Base-by-base conservation (phyloP, 2,329 filamentous ascomycete species). In the Calonectria ilicicola region DNA sequence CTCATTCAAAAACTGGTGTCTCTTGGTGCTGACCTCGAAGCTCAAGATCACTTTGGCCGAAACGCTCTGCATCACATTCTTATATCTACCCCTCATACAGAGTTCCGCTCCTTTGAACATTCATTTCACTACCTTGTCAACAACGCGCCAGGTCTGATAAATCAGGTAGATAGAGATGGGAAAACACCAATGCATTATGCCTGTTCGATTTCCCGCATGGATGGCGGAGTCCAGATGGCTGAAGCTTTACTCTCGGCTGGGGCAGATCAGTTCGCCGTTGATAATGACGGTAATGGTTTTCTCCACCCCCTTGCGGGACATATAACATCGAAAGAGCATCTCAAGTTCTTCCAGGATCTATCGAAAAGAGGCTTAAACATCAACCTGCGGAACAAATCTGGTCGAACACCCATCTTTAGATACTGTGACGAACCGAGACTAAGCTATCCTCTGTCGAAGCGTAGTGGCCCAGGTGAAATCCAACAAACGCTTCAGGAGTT, bases 101-200 rank as follows among this genome's bases (percentile, higher is more conserved):
- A 9, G 2, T 65, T 40, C 19, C 3, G 8, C 19, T 1, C 9
- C 3, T 69, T 32, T n/a, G 26, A 51, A 1, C n/a, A 72, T 0
- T 69, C 73, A 4, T n/a, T 80, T 5, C 14, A 21, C 1, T 26
- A 73, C 14, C 15, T 74, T 3, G 10, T 78, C 1, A 12, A 47
- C 1, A 38, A 65, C 2, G 68, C 65, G 1, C 77, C 76, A 1
- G 35, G 35, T 3, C 23, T 80, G 1, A 12, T 78, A 6, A 69
- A 76, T 7, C 69, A 78, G 19, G 29, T 21, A 32, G 77, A 82
- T 42, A 56, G 23, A 8, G 35, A 73, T 6, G 80, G 81, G 2
- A 74, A 76, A 21, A 82, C 80, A 32, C 80, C 80, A 1, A 47
- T 81, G 17, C 76, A 81, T 40, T 71, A 74, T 35, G 79, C 77